A percentile compares a stretch with the other conserved stretches of the same genome.
Conservation (phyloP, 805 yeast genomes). For the Ogataea ganodermae region DNA sequence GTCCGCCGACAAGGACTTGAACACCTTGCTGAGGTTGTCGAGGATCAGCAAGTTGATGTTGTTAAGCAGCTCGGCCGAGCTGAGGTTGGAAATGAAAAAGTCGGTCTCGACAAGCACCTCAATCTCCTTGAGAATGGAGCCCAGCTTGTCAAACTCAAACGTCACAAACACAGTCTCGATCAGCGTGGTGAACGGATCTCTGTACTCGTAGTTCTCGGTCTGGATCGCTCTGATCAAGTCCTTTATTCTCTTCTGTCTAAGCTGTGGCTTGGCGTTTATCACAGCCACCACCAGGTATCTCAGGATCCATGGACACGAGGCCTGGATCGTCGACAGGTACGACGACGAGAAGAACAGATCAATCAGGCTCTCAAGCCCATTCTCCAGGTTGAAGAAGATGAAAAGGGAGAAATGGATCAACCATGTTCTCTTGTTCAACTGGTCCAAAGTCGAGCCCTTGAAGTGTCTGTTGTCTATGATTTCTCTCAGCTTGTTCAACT, state of each 20-base stretch:
- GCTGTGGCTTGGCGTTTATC: conserved; percentile 36
- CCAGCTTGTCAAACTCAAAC: conserved; percentile 59
- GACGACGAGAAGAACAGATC: conserved; percentile 62
- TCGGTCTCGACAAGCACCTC: conserved; percentile 52
- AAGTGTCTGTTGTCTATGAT: conserved; percentile 56
- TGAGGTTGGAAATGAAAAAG: conserved; percentile 55
- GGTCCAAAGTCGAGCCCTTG: conserved; percentile 53
- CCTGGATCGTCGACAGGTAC: conserved; percentile 66
- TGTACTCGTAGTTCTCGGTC: conserved; percentile 65
- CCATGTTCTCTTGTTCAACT: conserved; percentile 67
- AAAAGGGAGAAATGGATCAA: conserved; percentile 69
- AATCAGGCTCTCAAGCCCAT: conserved; percentile 53
- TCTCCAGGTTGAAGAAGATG: conserved; percentile 55
- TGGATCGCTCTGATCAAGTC: conserved; percentile 58
- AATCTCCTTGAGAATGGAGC: conserved; percentile 48
- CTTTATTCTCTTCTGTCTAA: conserved; percentile 53
- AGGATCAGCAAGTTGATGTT: conserved; percentile 28
- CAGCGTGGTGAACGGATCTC: conserved; percentile 63
- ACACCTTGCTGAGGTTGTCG: conserved; percentile 30
- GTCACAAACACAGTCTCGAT: conserved; percentile 56
- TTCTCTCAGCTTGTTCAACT: conserved; percentile 56
- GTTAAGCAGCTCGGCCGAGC: conserved; percentile 24
- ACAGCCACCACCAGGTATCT: conserved; percentile 69
- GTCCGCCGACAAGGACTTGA: conserved; percentile 24
- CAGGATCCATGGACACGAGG: conserved; percentile 70